Conservation (phyloP, 768 basidiomycete species). For the Paxillus rubicundulus region DNA sequence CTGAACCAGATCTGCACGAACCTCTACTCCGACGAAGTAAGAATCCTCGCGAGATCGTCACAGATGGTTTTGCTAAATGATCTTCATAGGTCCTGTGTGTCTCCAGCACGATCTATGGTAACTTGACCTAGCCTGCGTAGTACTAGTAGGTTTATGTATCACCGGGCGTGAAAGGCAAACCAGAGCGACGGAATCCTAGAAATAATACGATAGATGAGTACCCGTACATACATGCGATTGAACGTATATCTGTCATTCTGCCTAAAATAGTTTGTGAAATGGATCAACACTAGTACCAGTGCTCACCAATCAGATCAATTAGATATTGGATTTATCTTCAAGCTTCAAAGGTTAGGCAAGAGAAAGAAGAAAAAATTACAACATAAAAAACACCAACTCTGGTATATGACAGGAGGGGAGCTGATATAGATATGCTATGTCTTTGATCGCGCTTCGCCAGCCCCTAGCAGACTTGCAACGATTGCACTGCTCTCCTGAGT, state of each 20-base stretch:
- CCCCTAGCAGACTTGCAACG: conserved; percentile 42
- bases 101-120: conserved; percentile 23
- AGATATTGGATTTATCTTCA: too few relatives aligned
- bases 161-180: neutral
- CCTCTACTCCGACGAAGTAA: conserved; percentile 60
- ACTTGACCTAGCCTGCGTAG: conserved; percentile 10
- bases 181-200: neutral
- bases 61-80: neutral
- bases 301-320: too few relatives aligned
- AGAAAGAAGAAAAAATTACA: too few relatives aligned
- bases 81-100: conserved; percentile 26
- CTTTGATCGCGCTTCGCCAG: conserved; percentile 27
- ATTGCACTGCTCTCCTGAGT: conserved; percentile 57
- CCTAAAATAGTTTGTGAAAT: too few relatives aligned
- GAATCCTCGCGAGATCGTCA: neutral
- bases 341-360: too few relatives aligned
- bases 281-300: too few relatives aligned
- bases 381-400: too few relatives aligned
- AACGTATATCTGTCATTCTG: too few relatives aligned
- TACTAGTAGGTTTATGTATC: neutral
- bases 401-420: neutral
- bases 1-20: conserved; percentile 50
- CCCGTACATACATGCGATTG: too few relatives aligned
- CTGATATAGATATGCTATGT: neutral
- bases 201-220: too few relatives aligned